These are phyloP conservation scores for Gautieria morchelliformis DNA, from an alignment of 768 basidiomycete species.

Conservation along the genomic window DNA sequence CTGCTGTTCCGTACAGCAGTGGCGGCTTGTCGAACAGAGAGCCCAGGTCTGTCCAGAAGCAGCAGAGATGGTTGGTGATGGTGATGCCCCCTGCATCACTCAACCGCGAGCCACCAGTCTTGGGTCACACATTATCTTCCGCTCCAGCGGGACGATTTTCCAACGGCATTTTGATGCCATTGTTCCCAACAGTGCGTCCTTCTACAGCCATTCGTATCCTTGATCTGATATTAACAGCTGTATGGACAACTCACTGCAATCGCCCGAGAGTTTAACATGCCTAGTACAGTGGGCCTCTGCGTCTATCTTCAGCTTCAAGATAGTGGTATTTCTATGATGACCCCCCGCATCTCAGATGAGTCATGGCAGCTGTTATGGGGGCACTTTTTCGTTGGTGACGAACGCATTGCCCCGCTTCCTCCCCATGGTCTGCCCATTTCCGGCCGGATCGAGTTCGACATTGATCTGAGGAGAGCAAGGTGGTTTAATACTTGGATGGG, in stretches of 20 bases:
- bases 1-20: neutral
- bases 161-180: slow-evolving; percentile 65
- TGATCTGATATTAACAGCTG: slow-evolving; percentile 36
- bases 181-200: slow-evolving; percentile 56
- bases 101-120: slow-evolving; percentile 45
- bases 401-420: slow-evolving; percentile 19
- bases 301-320: slow-evolving; percentile 65
- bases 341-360: slow-evolving; percentile 71
- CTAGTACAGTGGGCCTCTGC: slow-evolving; percentile 65
- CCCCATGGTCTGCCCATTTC: slow-evolving; percentile 45
- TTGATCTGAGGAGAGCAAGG: slow-evolving; percentile 63
- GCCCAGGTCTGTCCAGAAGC: slow-evolving; percentile 6
- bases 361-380: slow-evolving; percentile 67
- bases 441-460: slow-evolving; percentile 81
- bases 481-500: slow-evolving; percentile 73
- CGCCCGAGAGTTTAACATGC: slow-evolving; percentile 74
- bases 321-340: slow-evolving; percentile 37
- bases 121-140: slow-evolving; percentile 47
- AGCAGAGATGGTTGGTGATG: slow-evolving; percentile 48
- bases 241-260: slow-evolving; percentile 69
- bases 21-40: slow-evolving; percentile 1
- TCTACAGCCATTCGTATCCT: slow-evolving; percentile 1
- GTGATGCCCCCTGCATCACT: slow-evolving; percentile 57
- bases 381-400: slow-evolving; percentile 41
- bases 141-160: slow-evolving; percentile 53